Percentiles rank a stretch among this genome's conserved stretches.
Conservation (phyloP, 129 eudicot species). For the Dittrichia graveolens region DNA sequence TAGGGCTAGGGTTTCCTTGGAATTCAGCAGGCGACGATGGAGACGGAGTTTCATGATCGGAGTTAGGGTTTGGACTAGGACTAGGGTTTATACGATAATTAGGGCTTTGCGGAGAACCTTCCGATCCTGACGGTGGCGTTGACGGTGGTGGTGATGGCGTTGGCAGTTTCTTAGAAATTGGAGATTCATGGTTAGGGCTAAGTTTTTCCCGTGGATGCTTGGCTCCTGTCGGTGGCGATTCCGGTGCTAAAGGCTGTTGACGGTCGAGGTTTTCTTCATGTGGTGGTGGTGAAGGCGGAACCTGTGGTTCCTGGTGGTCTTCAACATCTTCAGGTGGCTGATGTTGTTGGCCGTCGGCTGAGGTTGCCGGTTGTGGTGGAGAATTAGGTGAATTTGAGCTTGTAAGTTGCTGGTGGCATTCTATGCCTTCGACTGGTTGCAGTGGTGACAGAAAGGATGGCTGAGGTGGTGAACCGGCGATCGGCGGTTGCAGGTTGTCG, state of each 20-base stretch:
- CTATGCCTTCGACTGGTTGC: conserved; percentile 21
- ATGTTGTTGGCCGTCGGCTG: conserved; percentile 1
- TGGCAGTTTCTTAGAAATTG: background rate
- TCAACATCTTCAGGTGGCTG: conserved; percentile 22
- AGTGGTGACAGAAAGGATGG: conserved; percentile 3
- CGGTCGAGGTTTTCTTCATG: conserved; percentile 2
- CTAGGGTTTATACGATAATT: conserved; percentile 20
- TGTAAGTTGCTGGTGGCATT: conserved; percentile 22
- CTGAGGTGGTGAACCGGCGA: conserved; percentile 15
- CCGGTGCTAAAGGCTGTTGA: conserved; percentile 23
- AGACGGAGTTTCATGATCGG: conserved; percentile 26
- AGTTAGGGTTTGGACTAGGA: conserved; percentile 26
- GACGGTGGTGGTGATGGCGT: conserved; percentile 24
- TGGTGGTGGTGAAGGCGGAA: conserved; percentile 36
- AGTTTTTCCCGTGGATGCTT: conserved; percentile 5
- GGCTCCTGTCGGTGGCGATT: background rate
- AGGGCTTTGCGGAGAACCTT: conserved; percentile 18
- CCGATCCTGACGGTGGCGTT: conserved; percentile 8
- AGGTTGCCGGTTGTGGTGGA: conserved; percentile 18
- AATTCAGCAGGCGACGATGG: conserved; percentile 28
- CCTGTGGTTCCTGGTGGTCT: conserved; percentile 17
- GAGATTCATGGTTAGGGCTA: conserved; percentile 27
- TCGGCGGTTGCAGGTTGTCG: conserved; percentile 23
- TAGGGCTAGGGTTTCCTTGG: conserved; percentile 20
- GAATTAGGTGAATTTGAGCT: conserved; percentile 28